phyloP scores from a whole-genome alignment of 805 yeast genomes.

The Wickerhamomyces ciferrii region DNA sequence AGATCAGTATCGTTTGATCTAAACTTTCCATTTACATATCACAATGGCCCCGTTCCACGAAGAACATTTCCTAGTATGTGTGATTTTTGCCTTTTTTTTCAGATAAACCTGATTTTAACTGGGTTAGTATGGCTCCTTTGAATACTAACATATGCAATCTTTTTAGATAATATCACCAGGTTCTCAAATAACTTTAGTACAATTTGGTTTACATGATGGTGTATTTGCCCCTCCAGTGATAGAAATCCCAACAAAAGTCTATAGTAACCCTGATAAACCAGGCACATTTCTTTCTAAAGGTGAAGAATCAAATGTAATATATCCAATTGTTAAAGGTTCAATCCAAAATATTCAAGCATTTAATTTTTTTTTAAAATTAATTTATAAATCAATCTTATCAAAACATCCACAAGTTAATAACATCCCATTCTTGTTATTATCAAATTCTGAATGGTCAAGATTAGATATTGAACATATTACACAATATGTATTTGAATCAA shows the following conservation, averaged over 20 bases:
- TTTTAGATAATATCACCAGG: conserved; percentile 74
- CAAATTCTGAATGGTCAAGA: conserved; percentile 68
- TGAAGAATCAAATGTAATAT: conserved; percentile 38
- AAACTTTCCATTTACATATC: too few species aligned
- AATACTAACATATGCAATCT: conserved; percentile 6
- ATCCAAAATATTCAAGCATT: conserved; percentile 69
- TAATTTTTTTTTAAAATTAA: conserved; percentile 46
- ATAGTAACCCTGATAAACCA: conserved; percentile 33
- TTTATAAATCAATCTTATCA: conserved; percentile 40
- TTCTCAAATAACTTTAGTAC: conserved; percentile 65
- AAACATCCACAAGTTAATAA: conserved; percentile 29
- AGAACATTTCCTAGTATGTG: conserved; percentile 20
- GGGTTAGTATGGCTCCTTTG: too few species aligned
- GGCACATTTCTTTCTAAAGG: conserved; percentile 25
- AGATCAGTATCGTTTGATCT: not conserved
- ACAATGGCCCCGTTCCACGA: conserved; percentile 25
- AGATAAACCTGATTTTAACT: too few species aligned
- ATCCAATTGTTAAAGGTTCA: conserved; percentile 60
- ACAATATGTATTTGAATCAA: conserved; percentile 66
- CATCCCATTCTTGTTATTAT: conserved; percentile 66
- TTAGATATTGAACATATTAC: conserved; percentile 63
- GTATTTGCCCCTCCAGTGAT: conserved; percentile 70
- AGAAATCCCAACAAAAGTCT: conserved; percentile 75
- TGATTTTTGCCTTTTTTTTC: too few species aligned
- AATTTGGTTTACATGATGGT: conserved; percentile 66